These are phyloP conservation scores for Sordaria brevicollis DNA, from an alignment of 495 filamentous ascomycete genomes.

Conservation along the genomic window DNA sequence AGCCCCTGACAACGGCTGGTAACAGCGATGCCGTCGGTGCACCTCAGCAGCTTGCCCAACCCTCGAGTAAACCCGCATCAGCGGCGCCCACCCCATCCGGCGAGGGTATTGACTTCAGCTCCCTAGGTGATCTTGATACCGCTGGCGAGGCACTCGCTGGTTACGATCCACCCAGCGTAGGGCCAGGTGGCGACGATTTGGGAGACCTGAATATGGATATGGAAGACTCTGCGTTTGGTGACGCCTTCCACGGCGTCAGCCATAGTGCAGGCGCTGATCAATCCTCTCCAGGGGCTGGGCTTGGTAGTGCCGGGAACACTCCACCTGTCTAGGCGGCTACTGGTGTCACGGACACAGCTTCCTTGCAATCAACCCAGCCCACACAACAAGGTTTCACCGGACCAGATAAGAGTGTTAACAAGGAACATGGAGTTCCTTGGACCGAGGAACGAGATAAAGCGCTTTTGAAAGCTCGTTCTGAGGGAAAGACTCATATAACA, in stretches of 20 bases:
- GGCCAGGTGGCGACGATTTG: slow-evolving; percentile 23
- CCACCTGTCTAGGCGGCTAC: not conserved
- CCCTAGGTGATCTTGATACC: slow-evolving; percentile 41
- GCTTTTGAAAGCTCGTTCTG: not conserved
- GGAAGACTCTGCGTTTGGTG: slow-evolving; percentile 47
- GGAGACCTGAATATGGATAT: slow-evolving; percentile 37
- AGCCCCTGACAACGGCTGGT: slow-evolving; percentile 10
- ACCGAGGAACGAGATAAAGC: not conserved
- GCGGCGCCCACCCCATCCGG: slow-evolving; percentile 27
- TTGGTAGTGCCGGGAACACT: not conserved
- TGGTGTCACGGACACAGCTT: not conserved
- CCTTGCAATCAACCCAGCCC: not conserved
- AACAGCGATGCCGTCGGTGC: not conserved
- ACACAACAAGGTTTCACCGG: not conserved
- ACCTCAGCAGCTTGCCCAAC: not conserved
- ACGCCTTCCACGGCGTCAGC: slow-evolving; percentile 44
- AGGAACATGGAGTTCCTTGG: not conserved
- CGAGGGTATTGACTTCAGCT: slow-evolving; percentile 34
- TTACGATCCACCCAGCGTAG: slow-evolving; percentile 24
- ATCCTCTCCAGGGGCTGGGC: not conserved
- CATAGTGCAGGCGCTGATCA: not conserved
- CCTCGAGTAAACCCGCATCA: slow-evolving; percentile 26
- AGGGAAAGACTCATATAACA: no score
- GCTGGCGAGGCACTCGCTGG: slow-evolving; percentile 37
- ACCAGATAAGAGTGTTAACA: not conserved